These are phyloP conservation scores for Verticillium tricorpus DNA, from an alignment of 2,329 filamentous ascomycete species.

Conservation along the genomic window DNA sequence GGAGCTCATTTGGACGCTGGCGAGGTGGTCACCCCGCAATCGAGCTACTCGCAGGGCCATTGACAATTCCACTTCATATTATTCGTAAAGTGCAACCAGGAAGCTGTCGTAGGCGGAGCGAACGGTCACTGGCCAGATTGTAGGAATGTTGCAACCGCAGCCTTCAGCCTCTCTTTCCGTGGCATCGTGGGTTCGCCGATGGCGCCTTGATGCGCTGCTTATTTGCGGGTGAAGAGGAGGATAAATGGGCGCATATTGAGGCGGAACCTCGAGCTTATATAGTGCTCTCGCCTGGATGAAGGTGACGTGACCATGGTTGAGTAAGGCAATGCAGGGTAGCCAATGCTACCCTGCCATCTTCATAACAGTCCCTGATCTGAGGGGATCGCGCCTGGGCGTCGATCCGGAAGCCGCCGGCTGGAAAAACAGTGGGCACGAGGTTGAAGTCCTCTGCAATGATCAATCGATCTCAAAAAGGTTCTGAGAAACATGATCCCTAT, in stretches of 20 bases:
- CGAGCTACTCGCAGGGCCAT: neutral
- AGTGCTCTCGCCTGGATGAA: conserved; percentile 8
- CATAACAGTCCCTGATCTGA: neutral
- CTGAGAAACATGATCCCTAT: too few relatives aligned
- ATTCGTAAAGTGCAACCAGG: neutral
- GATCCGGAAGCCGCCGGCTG: neutral
- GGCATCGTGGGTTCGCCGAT: neutral
- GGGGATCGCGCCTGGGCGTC: neutral
- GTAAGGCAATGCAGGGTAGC: neutral
- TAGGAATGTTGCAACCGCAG: neutral
- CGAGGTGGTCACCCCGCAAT: neutral
- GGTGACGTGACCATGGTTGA: neutral
- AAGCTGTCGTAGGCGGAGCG: neutral
- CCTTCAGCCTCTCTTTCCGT: neutral
- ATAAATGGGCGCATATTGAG: conserved; percentile 41
- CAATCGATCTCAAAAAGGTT: too few relatives aligned
- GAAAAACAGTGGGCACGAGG: neutral
- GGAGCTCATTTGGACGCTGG: neutral
- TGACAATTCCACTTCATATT: neutral
- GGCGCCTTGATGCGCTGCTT: conserved; percentile 14
- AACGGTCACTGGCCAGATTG: neutral
- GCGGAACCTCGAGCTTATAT: conserved; percentile 23
- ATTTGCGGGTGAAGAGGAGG: conserved; percentile 38
- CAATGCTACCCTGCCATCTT: neutral
- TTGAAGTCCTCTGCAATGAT: neutral